Conservation (phyloP, 2,329 filamentous ascomycete species). For the Fusarium setosum region DNA sequence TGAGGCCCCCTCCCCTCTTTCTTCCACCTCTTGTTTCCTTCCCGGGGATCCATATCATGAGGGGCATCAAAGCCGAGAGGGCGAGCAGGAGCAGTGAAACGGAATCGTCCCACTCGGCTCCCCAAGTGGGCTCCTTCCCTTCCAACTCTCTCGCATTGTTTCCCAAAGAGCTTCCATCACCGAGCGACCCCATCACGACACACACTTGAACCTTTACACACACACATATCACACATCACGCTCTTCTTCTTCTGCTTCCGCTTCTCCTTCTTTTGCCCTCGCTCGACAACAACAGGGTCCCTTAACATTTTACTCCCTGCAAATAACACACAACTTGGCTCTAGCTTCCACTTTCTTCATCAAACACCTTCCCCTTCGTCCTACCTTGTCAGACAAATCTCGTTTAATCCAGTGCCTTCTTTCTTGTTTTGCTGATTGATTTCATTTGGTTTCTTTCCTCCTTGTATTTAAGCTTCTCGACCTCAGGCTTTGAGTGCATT, state of each 20-base stretch:
- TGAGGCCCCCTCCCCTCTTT: background rate
- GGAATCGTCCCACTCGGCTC: constrained; percentile 25
- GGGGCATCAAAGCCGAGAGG: constrained; percentile 3
- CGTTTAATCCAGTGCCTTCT: constrained; percentile 1
- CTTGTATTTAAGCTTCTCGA: constrained; percentile 23
- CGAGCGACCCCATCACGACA: constrained; percentile 11
- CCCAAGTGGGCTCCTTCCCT: constrained; percentile 1
- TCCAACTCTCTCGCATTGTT: background rate
- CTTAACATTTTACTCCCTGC: background rate
- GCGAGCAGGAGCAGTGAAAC: constrained; percentile 17
- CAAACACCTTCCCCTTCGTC: constrained; percentile 4
- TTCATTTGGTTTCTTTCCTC: background rate
- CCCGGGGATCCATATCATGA: background rate
- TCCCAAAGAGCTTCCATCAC: constrained; percentile 2
- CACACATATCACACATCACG: background rate
- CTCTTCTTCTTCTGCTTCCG: background rate
- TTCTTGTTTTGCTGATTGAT: background rate
- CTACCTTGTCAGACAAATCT: constrained; percentile 3
- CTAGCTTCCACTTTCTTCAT: background rate
- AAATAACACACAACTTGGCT: background rate
- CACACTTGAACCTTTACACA: background rate
- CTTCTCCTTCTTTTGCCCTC: background rate
- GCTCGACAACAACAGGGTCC: background rate
- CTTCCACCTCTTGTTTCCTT: background rate
- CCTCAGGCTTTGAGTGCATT: constrained; percentile 6